phyloP scores from a whole-genome alignment of 768 basidiomycete species.

The Auriscalpium orientale region DNA sequence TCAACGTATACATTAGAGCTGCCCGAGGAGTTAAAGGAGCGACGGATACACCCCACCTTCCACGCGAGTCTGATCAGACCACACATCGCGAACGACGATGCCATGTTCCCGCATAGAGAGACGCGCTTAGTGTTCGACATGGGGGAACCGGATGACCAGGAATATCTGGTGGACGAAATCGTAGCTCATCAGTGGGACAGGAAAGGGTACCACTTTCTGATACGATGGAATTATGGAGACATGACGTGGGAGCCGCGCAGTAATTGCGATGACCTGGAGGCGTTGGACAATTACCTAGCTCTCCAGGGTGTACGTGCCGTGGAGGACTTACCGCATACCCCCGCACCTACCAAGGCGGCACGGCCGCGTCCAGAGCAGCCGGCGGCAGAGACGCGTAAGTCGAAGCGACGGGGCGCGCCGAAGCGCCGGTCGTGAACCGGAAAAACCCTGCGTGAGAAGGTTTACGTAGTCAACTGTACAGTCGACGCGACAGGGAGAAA shows the following conservation, averaged over 20 bases:
- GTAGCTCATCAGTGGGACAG: neutral
- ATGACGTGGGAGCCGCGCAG: neutral
- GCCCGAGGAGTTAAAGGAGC: neutral
- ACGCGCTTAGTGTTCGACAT: neutral
- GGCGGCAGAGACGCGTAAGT: too few relatives aligned
- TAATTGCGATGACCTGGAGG: neutral
- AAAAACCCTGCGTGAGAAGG: too few relatives aligned
- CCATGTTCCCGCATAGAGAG: neutral
- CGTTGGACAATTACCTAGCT: neutral
- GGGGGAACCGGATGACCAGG: neutral
- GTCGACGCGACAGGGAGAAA: too few relatives aligned
- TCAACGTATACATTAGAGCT: neutral
- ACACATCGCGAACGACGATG: neutral
- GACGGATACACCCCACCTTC: neutral
- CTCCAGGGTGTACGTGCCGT: neutral
- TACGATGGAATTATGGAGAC: constrained; percentile 1
- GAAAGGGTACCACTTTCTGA: neutral
- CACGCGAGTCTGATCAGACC: neutral
- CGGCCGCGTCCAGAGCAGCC: too few relatives aligned
- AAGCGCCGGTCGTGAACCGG: too few relatives aligned
- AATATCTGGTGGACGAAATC: neutral
- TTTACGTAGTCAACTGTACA: too few relatives aligned
- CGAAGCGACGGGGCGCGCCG: too few relatives aligned
- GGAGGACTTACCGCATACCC: too few relatives aligned
- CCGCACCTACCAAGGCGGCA: too few relatives aligned